Evolutionary conservation across 345 rosid species (phyloP).

Genomic region (Sonneratia caseolaris): DNA sequence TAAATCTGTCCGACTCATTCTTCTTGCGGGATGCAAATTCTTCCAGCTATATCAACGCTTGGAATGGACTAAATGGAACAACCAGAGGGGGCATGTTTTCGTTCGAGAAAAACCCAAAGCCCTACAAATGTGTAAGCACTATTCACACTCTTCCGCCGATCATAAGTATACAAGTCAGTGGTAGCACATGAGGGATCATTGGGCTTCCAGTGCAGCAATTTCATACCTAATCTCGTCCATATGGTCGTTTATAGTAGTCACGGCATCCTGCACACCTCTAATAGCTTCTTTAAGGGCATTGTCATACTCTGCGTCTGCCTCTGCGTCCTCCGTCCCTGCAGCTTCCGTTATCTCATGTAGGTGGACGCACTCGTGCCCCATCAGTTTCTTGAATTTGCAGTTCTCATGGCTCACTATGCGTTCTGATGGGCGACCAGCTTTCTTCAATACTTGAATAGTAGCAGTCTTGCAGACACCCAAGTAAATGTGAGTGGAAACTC

Average conservation of each 20-base stretch:
- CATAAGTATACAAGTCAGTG: not conserved
- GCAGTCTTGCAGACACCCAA: slow-evolving; percentile 37
- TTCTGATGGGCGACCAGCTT: slow-evolving; percentile 76
- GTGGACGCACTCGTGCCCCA: slow-evolving; percentile 68
- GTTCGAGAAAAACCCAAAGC: not conserved
- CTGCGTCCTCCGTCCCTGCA: slow-evolving; percentile 82
- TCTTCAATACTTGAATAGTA: slow-evolving; percentile 78
- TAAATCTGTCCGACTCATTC: too few relatives aligned
- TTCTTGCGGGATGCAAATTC: too few relatives aligned
- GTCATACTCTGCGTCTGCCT: slow-evolving; percentile 77
- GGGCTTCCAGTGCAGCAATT: slow-evolving; percentile 51
- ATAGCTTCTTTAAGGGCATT: slow-evolving; percentile 84
- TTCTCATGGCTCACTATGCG: slow-evolving; percentile 63
- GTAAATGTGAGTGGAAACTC: not conserved
- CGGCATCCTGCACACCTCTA: slow-evolving; percentile 76
- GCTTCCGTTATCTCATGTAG: slow-evolving; percentile 84
- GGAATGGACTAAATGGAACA: not conserved
- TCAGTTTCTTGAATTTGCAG: slow-evolving; percentile 57
- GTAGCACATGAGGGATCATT: slow-evolving; percentile 6
- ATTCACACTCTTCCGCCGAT: not conserved
- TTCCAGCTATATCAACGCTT: too few relatives aligned
- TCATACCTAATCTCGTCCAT: slow-evolving; percentile 77
- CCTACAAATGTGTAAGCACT: not conserved
- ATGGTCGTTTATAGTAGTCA: slow-evolving; percentile 70
- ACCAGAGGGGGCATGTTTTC: not conserved